phyloP scores from a whole-genome alignment of 345 rosid genomes.

The Linum lewisii region DNA sequence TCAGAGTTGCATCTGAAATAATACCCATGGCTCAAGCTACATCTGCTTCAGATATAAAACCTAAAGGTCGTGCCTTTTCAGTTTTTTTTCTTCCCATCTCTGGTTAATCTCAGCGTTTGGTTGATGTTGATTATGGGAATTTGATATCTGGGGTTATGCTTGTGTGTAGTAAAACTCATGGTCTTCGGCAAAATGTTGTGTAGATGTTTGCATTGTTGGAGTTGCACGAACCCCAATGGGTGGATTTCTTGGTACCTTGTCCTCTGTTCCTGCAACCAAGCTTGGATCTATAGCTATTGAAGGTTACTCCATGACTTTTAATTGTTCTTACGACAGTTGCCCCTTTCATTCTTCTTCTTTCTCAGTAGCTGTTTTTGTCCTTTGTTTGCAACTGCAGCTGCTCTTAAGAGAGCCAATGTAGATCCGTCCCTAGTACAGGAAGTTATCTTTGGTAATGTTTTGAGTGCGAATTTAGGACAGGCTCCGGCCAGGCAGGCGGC shows the following conservation, averaged over 20 bases:
- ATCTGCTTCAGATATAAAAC: neutral
- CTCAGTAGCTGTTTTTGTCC: neutral
- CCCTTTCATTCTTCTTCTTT: neutral
- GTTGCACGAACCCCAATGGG: constrained; percentile 98
- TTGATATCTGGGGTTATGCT: neutral
- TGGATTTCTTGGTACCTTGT: constrained; percentile 79
- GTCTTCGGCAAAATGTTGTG: neutral
- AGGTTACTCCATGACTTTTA: constrained; percentile 29
- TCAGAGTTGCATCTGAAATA: neutral
- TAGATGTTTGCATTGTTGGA: constrained; percentile 97
- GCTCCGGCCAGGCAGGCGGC: constrained; percentile 99
- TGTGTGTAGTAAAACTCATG: neutral
- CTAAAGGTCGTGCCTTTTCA: neutral
- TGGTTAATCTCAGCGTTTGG: no score
- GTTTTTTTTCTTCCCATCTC: no score
- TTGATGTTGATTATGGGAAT: no score
- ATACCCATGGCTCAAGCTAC: neutral
- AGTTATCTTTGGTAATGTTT: constrained; percentile 90
- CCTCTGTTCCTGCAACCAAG: constrained; percentile 82
- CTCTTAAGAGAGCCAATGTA: constrained; percentile 77
- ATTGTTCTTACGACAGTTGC: neutral
- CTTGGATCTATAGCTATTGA: constrained; percentile 83
- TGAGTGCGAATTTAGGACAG: constrained; percentile 92
- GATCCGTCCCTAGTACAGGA: constrained; percentile 89
- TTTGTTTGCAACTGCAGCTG: constrained; percentile 42